A percentile compares a stretch with the other conserved stretches of the same genome.
Evolutionary conservation across 345 rosid species (phyloP).

Genomic region (Diplotaxis tenuifolia): DNA sequence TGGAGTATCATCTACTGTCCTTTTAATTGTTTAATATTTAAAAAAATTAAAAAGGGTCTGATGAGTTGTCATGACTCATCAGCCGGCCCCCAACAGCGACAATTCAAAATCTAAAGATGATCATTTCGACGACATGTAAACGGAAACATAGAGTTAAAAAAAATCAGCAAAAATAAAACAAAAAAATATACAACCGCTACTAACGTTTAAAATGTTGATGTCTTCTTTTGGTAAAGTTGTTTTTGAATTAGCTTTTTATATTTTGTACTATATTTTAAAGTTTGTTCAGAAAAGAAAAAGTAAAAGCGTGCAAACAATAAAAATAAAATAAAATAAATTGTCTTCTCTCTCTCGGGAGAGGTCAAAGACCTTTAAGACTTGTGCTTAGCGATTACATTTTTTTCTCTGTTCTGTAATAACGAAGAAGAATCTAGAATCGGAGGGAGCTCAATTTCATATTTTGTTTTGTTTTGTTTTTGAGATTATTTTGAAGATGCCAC

Average conservation of each 20-base stretch:
- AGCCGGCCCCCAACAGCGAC: conserved; percentile 24
- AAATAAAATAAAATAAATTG: background rate
- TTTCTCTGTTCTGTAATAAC: conserved; percentile 6
- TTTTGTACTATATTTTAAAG: background rate
- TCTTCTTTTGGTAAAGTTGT: background rate
- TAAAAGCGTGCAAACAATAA: conserved; percentile 7
- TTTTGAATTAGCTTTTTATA: conserved; percentile 9
- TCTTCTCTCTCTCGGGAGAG: background rate
- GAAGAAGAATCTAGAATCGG: background rate
- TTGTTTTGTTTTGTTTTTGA: background rate
- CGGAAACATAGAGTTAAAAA: background rate
- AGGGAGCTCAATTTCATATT: background rate
- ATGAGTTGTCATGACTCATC: conserved; percentile 39
- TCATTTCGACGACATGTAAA: background rate
- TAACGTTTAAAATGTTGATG: background rate
- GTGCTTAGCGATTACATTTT: conserved; percentile 6
- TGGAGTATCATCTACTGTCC: conserved; percentile 2
- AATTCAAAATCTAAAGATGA: background rate
- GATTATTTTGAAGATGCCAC: conserved; percentile 49
- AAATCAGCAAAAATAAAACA: background rate
- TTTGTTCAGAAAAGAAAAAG: background rate
- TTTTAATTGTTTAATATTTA: conserved; percentile 7
- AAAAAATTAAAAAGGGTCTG: background rate
- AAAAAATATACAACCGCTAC: background rate
- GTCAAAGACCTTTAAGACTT: conserved; percentile 16